phyloP scores from a whole-genome alignment of 495 filamentous ascomycete species.

The Umbilicaria muhlenbergii region DNA sequence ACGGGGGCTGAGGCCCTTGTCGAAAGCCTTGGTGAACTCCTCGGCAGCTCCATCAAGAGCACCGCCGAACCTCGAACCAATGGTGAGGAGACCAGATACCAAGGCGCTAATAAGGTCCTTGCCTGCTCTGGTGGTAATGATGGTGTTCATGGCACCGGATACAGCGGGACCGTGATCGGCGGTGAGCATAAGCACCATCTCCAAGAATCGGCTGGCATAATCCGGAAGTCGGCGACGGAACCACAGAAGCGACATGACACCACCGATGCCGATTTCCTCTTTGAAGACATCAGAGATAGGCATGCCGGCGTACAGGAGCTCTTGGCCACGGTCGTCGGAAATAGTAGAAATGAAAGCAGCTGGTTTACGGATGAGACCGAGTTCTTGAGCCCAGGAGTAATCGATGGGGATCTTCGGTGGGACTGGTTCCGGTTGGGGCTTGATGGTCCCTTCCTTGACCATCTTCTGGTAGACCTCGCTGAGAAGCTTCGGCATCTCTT shows the following conservation, averaged over 20 bases:
- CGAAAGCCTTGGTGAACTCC: constrained; percentile 95
- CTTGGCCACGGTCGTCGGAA: constrained; percentile 98
- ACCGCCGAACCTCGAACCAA: constrained; percentile 96
- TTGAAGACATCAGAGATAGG: constrained; percentile 98
- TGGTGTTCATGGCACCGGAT: constrained; percentile 99
- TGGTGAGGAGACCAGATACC: constrained; percentile 92
- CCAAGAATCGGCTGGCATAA: constrained; percentile 95
- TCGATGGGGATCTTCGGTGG: constrained; percentile 99
- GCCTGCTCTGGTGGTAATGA: constrained; percentile 96
- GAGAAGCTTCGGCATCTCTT: constrained; percentile 73
- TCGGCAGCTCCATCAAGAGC: constrained; percentile 94
- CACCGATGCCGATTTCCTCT: constrained; percentile 96
- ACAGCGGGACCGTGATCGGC: constrained; percentile 98
- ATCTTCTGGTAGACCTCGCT: constrained; percentile 70
- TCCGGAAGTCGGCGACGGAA: constrained; percentile 95
- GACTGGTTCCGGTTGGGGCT: constrained; percentile 72
- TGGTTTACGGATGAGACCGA: constrained; percentile 97
- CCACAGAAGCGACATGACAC: constrained; percentile 99
- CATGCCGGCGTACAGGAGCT: constrained; percentile 97
- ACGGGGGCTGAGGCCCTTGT: constrained; percentile 94
- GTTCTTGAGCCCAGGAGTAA: constrained; percentile 98
- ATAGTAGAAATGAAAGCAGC: constrained; percentile 99
- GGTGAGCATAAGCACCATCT: constrained; percentile 99
- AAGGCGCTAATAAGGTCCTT: constrained; percentile 95
- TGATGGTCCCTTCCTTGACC: constrained; percentile 67